Evolutionary conservation across 495 filamentous ascomycete genomes (phyloP), one percentile per base, ranked within the genome.

Genomic region (Antarctomyces pellizariae): DNA sequence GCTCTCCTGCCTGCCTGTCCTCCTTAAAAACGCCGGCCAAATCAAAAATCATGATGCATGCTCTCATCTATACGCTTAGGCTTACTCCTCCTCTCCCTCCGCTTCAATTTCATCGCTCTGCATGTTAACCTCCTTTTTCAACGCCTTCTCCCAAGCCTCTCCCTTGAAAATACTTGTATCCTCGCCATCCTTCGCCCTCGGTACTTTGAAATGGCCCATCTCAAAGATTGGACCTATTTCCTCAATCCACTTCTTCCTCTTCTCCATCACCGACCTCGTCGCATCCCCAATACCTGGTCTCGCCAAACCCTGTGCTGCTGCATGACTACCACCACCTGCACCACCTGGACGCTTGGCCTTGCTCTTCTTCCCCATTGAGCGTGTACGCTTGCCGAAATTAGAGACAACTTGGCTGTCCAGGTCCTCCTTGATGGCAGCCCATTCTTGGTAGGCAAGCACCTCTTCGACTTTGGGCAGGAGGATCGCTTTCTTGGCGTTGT

Each of bases 351-450:
- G 58, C 41, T 83, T 84, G n/a, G 70, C 63, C 51, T 92, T 91
- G 53, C 92, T 95, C 26, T 67, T 78, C 52, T 79, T 91, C 41
- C 77, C 75, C 52, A 93, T 69, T 3, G 76, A 90, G 16, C 86
- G 72, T n/a, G 79, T 91, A 21, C 86, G 75, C 56, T 95, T 95
- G 19, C 89, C 68, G 40, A 92, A 99, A 14, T 83, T 82, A 39
- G 78, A 69, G 42, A 93, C 77, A 26, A 99, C 84, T 48, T 99
- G 86, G 28, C 67, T 65, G 50, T 99, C 86, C 13, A 99, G 69
- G 45, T 95, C 86, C 41, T 99, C 86, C 32, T 84, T 70, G 42
- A 99, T 99, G 36, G 82, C 93, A 38, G 67, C 70, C 50, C 89
- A 99, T 45, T 99, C 86, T 37, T 95, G 86, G 45, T 77, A 64